Conservation (phyloP, 2,329 filamentous ascomycete species). For the Pestalotiopsis sp. region DNA sequence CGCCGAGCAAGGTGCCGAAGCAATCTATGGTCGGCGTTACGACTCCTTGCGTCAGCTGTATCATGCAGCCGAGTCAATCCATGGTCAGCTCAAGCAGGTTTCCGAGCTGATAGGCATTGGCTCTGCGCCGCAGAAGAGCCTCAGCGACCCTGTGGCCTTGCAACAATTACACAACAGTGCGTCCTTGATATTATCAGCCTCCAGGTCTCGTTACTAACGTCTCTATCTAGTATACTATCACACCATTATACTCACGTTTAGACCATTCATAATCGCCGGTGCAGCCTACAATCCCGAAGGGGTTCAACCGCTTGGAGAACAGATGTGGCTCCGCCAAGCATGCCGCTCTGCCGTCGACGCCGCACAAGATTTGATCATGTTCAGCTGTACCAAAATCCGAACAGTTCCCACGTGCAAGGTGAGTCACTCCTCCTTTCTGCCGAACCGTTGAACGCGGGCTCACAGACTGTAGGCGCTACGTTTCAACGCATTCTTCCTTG, state of each 20-base stretch:
- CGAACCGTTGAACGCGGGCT: too few species aligned
- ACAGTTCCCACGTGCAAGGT: slow-evolving; percentile 15
- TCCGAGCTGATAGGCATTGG: slow-evolving; percentile 20
- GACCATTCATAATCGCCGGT: slow-evolving; percentile 27
- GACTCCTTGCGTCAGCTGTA: slow-evolving; percentile 27
- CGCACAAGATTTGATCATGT: slow-evolving; percentile 29
- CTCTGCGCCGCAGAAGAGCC: slow-evolving; percentile 7
- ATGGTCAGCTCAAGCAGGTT: slow-evolving; percentile 22
- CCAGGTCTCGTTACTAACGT: background rate
- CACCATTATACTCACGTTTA: slow-evolving; percentile 22
- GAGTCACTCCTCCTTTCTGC: background rate
- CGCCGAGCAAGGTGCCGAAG: slow-evolving; percentile 14
- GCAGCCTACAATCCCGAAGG: slow-evolving; percentile 14
- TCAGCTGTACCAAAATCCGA: slow-evolving; percentile 16
- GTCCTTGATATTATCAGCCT: background rate
- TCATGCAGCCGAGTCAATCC: slow-evolving; percentile 21
- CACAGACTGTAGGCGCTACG: slow-evolving; percentile 2
- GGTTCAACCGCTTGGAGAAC: slow-evolving; percentile 8
- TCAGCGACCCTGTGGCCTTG: slow-evolving; percentile 11
- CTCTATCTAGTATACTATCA: slow-evolving; percentile 19
- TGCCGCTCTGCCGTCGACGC: slow-evolving; percentile 29
- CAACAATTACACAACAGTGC: slow-evolving; percentile 19
- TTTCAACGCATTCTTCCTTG: slow-evolving; percentile 30
- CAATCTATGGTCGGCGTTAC: slow-evolving; percentile 26
- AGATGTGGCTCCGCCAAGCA: slow-evolving; percentile 31